These are phyloP conservation scores for Zygoascus hellenicus DNA, from an alignment of 1,139 yeast species.

Conservation along the genomic window DNA sequence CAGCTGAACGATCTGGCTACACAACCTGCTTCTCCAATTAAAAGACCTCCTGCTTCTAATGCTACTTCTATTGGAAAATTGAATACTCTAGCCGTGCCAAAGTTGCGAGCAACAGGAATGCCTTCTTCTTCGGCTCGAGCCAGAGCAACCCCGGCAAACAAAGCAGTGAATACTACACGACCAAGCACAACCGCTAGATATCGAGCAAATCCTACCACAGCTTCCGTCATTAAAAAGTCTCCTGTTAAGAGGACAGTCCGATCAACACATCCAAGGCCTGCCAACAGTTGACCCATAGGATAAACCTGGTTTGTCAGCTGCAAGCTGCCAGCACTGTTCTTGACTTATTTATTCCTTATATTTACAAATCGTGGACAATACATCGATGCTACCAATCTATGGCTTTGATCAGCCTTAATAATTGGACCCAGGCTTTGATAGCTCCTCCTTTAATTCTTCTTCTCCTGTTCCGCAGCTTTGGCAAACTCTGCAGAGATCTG, in stretches of 20 bases:
- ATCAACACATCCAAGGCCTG: slow-evolving; percentile 3
- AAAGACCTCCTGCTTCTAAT: slow-evolving; percentile 1
- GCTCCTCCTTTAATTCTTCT: not conserved
- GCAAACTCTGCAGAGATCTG: slow-evolving; percentile 5
- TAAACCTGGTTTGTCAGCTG: too few relatives aligned
- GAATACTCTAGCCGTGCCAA: slow-evolving; percentile 5
- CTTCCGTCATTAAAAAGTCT: slow-evolving; percentile 10
- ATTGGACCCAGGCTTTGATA: not conserved
- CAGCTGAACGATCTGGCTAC: slow-evolving; percentile 23
- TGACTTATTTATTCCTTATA: slow-evolving; percentile 2
- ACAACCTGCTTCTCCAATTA: slow-evolving; percentile 8
- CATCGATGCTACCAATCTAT: too few relatives aligned
- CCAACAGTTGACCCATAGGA: not conserved
- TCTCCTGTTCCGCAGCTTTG: slow-evolving; percentile 7
- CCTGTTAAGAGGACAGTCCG: slow-evolving; percentile 7
- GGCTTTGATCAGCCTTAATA: too few relatives aligned
- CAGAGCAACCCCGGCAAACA: not conserved
- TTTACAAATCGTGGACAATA: not conserved
- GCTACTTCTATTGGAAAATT: not conserved
- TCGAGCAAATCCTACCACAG: slow-evolving; percentile 2
- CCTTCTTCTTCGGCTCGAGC: slow-evolving; percentile 1
- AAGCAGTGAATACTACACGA: not conserved
- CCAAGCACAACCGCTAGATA: not conserved
- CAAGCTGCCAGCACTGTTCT: too few relatives aligned
- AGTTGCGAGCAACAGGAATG: slow-evolving; percentile 1